Evolutionary conservation across 2,329 filamentous ascomycete species (phyloP), one percentile per base, ranked within the genome.

Genomic region (Apiospora hydei): DNA sequence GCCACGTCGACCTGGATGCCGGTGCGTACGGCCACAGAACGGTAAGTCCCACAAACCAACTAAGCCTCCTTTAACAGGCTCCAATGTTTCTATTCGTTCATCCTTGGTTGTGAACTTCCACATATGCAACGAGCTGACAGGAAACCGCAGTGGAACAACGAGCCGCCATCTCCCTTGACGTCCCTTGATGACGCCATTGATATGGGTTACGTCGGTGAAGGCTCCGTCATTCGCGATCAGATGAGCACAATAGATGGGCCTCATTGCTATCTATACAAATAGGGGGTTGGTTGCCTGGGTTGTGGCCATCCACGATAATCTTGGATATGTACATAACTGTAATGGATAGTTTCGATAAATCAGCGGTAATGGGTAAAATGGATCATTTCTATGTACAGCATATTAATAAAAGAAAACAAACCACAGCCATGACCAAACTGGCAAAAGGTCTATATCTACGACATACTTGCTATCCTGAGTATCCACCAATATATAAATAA

Each of bases 141-240:
- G 38, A 61, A 11, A 34, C 16, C 30, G n/a, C 53, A 64, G 57
- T 64, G 57, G 57, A 64, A 64, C 4, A 64, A 64, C 10, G 57
- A 64, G 16, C 57, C 57, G 1, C 57, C 57, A 2, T 64, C 57
- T 13, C 57, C 57, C 57, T 11, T 64, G 16, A 64, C 57, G 16
- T 38, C 30, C 34, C 18, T 64, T 4, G 57, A 64, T 10, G 57
- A 41, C 57, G 6, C 18, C 8, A 64, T 64, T 14, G 57, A 64
- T 7, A 64, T 64, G 57, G 57, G 57, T 8, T 64, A 64, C 57
- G 57, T 64, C 7, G 57, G 57, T 10, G 34, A 64, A n/a, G 57
- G 57, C 1, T 64, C 57, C 18, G 57, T 64, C 18, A 64, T 64
- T 34, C 57, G 57, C 57, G 57, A 64, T 18, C 30, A 38, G 57